Percentiles rank a stretch among this genome's conserved stretches.
Evolutionary conservation across 75 land plant genomes (phyloP).

Genomic region (Chamaecyparis obtusa): DNA sequence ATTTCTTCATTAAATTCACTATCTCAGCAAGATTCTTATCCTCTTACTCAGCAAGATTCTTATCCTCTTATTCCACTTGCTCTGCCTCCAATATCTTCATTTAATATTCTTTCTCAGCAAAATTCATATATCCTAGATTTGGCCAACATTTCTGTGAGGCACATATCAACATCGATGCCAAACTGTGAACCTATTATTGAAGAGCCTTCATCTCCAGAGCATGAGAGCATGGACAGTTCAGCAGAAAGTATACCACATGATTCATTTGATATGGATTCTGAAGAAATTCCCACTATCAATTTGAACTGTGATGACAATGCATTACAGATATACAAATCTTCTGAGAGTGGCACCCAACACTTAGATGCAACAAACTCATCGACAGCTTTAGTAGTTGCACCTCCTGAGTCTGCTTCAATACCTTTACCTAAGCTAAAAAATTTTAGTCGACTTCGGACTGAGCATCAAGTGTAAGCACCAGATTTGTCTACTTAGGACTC

Average conservation of each 20-base stretch:
- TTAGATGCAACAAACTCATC: slow-evolving; percentile 50
- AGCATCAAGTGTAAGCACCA: slow-evolving; percentile 92
- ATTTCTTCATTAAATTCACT: background rate
- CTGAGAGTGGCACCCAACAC: slow-evolving; percentile 33
- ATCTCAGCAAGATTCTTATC: background rate
- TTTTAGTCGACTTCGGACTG: slow-evolving; percentile 83
- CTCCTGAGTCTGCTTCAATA: slow-evolving; percentile 70
- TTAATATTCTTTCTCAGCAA: background rate
- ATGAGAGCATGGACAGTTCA: slow-evolving; percentile 28
- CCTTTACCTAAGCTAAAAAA: slow-evolving; percentile 92
- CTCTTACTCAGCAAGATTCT: background rate
- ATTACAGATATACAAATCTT: slow-evolving; percentile 28
- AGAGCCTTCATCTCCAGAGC: slow-evolving; percentile 80
- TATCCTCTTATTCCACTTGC: background rate
- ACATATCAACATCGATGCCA: slow-evolving; percentile 1
- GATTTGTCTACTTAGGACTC: background rate
- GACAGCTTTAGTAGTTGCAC: slow-evolving; percentile 63
- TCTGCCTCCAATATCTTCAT: slow-evolving; percentile 6
- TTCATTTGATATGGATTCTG: slow-evolving; percentile 44
- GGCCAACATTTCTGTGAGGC: slow-evolving; percentile 4
- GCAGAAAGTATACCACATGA: slow-evolving; percentile 64
- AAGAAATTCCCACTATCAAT: slow-evolving; percentile 54
- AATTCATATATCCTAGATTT: background rate
- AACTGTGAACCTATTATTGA: slow-evolving; percentile 76
- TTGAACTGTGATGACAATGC: slow-evolving; percentile 42